phyloP scores from a whole-genome alignment of 2,329 filamentous ascomycete genomes.

The Microascus cirrosus region DNA sequence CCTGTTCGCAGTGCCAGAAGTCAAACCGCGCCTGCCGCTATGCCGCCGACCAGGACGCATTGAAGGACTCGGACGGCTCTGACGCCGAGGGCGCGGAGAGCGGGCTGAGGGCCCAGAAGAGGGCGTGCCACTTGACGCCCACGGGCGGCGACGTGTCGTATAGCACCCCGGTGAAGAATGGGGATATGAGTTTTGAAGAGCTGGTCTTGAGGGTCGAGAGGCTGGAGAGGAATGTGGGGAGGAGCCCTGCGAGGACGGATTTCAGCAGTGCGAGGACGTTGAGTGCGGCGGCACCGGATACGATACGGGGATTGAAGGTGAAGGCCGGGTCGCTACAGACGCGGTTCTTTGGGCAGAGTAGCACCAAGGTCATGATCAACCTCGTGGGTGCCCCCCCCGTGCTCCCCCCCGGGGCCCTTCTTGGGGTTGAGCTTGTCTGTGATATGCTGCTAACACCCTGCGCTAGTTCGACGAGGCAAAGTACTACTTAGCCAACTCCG shows the following conservation, averaged over 20 bases:
- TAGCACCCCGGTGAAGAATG: conserved; percentile 10
- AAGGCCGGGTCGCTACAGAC: conserved; percentile 34
- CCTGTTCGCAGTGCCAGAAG: conserved; percentile 48
- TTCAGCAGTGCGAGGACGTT: conserved; percentile 15
- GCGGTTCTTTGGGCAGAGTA: conserved; percentile 41
- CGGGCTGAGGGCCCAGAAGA: conserved; percentile 23
- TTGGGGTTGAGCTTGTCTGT: background rate
- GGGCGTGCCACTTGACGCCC: conserved; percentile 9
- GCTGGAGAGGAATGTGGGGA: conserved; percentile 36
- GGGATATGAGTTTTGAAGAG: conserved; percentile 28
- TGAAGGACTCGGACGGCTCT: conserved; percentile 36
- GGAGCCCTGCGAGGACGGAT: conserved; percentile 26
- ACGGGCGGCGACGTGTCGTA: background rate
- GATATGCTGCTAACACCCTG: conserved; percentile 5
- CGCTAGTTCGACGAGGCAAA: conserved; percentile 41
- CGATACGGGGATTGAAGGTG: conserved; percentile 37
- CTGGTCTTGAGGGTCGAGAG: conserved; percentile 38
- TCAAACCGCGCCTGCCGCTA: conserved; percentile 43
- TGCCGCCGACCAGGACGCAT: conserved; percentile 33
- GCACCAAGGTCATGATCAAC: conserved; percentile 40
- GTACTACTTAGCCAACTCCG: conserved; percentile 32
- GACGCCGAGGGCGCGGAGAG: conserved; percentile 21
- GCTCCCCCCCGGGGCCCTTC: too few relatives aligned
- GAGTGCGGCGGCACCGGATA: conserved; percentile 26
- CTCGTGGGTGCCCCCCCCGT: conserved; percentile 26